Evolutionary conservation across 2,329 filamentous ascomycete genomes (phyloP).

Genomic region (Cercospora brassicicola): DNA sequence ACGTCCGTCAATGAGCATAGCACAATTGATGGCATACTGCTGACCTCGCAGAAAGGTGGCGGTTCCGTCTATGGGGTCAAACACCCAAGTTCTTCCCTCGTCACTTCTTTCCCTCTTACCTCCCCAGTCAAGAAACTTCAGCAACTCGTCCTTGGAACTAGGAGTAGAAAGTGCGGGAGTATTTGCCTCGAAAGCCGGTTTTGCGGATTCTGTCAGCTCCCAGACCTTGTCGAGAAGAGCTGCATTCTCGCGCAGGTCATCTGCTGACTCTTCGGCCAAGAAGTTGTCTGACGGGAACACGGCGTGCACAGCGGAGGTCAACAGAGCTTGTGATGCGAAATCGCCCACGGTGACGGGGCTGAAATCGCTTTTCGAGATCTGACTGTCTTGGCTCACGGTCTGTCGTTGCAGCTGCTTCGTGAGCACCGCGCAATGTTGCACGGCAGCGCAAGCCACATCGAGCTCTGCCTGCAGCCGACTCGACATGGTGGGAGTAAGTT

Average conservation of each 20-base stretch:
- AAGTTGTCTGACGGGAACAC: conserved; percentile 59
- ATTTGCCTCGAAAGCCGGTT: conserved; percentile 27
- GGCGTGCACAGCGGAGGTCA: conserved; percentile 58
- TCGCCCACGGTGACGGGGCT: conserved; percentile 65
- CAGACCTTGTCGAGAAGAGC: conserved; percentile 56
- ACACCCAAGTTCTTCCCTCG: conserved; percentile 57
- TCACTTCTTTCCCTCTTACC: conserved; percentile 44
- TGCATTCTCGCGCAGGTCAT: conserved; percentile 52
- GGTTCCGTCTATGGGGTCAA: conserved; percentile 67
- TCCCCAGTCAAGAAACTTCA: conserved; percentile 62
- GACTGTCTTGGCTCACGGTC: conserved; percentile 51
- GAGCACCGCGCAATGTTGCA: conserved; percentile 46
- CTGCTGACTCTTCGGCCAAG: conserved; percentile 62
- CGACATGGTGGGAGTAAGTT: not conserved
- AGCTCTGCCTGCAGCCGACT: conserved; percentile 25
- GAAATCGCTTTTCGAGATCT: conserved; percentile 58
- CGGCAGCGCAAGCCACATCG: conserved; percentile 25
- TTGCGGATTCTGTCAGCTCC: conserved; percentile 50
- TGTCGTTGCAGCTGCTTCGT: conserved; percentile 54
- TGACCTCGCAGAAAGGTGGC: conserved; percentile 61
- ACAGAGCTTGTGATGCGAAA: conserved; percentile 63
- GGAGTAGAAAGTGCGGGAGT: conserved; percentile 44
- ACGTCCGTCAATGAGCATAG: conserved; percentile 57
- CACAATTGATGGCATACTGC: conserved; percentile 64
- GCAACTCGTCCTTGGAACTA: conserved; percentile 55